Base-by-base conservation (phyloP, 164 flowering plant genomes). In the Protea cynaroides region DNA sequence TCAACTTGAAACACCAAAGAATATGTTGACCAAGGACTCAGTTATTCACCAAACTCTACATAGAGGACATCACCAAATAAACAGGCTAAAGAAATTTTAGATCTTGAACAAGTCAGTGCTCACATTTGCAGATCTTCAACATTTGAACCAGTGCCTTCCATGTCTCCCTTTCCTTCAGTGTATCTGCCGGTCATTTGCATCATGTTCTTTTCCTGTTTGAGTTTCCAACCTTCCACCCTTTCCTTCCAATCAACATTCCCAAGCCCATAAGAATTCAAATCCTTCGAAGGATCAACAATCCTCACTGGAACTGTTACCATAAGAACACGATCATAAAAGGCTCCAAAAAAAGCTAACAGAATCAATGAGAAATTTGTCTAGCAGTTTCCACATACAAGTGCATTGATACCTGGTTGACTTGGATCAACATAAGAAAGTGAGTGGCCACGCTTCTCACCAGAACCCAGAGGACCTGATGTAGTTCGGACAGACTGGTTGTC, bases 211-310 rank as follows among this genome's bases (percentile, higher is more conserved):
- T 95, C 97, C 75, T 92, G 96, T 71, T 89, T 91, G 58, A 92
- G 86, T 68, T 92, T 95, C 97, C 99, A 95, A 43, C 97, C 84
- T 72, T 91, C 99, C 62, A 95, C 94, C 71, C 97, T 82, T 76
- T 91, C 98, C 70, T 89, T 94, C 98, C 98, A 94, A 81, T 94
- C 98, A 75, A 94, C 98, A 82, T 80, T 87, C 59, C 95, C 96
- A 64, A 94, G 91, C 54, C 98, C 98, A 76, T 94, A 94, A 55
- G 97, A 83, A 71, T 90, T 90, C 80, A 90, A 75, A 81, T 90
- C 96, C 76, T 87, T 94, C 34, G 98, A 81, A 10, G 97, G 98
- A 60, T 90, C 97, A 66, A 89, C 98, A 67, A 86, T 87, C 76
- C 97, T 87, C 49, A 93, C 97, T 12, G 92, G 98, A 71, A 93